phyloP scores from a whole-genome alignment of 139 green algal genomes.

The Chlorella sp. region DNA sequence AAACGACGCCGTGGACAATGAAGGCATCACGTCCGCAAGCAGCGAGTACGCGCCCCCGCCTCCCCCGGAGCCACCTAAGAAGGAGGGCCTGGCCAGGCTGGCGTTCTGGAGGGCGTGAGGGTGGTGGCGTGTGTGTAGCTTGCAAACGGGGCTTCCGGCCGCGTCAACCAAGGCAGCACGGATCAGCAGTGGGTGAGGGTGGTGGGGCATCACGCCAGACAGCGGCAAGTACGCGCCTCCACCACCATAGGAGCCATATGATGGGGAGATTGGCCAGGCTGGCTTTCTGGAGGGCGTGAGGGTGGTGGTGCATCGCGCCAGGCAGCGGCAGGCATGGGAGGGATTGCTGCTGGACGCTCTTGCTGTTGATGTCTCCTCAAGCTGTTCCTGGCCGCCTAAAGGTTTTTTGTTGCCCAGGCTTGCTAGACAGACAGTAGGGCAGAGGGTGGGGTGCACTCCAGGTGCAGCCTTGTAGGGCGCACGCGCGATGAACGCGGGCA shows the following conservation, averaged over 20 bases:
- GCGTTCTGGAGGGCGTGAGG: neutral
- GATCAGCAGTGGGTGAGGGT: no score
- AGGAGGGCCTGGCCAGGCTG: neutral
- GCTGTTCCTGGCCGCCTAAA: no score
- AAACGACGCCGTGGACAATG: neutral
- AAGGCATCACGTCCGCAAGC: neutral
- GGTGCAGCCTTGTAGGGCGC: no score
- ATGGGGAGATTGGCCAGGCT: neutral
- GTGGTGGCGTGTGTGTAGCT: no score
- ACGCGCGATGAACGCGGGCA: no score
- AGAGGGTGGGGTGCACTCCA: no score
- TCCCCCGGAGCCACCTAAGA: neutral
- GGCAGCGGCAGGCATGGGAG: neutral
- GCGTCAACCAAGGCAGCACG: no score
- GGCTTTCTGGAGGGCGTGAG: neutral
- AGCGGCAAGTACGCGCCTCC: neutral
- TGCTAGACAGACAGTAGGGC: no score
- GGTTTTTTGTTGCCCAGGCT: no score
- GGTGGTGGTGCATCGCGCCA: neutral
- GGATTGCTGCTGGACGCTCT: no score
- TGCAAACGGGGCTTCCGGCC: no score
- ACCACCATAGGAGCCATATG: neutral
- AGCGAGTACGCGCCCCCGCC: neutral
- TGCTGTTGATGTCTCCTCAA: no score
- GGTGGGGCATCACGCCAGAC: neutral